phyloP scores from a whole-genome alignment of 2,329 filamentous ascomycete species.

The Ceratocystis albifundus region DNA sequence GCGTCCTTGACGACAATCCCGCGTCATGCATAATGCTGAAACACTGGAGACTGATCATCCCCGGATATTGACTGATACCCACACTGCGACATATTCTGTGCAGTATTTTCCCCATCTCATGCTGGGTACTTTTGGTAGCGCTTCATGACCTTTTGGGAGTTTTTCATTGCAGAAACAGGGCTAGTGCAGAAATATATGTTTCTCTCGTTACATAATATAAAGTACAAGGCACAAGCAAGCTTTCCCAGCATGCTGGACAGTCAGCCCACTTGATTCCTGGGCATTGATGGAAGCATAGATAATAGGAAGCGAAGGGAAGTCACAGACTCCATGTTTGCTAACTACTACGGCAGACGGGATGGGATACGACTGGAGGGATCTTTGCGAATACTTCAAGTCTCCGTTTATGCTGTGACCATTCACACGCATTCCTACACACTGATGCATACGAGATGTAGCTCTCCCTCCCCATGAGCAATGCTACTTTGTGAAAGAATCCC shows the following conservation, averaged over 20 bases:
- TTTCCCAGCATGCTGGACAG: background rate
- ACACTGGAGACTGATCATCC: no score
- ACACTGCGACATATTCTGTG: no score
- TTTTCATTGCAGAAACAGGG: background rate
- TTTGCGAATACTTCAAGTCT: background rate
- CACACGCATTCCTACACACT: background rate
- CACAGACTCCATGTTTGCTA: background rate
- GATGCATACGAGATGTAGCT: background rate
- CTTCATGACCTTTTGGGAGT: background rate
- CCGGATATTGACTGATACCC: no score
- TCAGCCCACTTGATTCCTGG: no score
- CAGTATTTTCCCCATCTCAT: background rate
- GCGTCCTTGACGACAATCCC: no score
- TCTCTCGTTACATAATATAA: constrained; percentile 1
- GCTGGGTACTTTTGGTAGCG: background rate
- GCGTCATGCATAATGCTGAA: no score
- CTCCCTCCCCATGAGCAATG: background rate
- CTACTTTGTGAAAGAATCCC: background rate
- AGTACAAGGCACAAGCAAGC: background rate
- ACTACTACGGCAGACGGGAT: background rate
- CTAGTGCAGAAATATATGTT: background rate
- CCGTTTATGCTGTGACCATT: background rate
- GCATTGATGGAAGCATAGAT: background rate
- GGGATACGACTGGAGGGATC: background rate
- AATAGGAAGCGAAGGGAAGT: background rate